A percentile compares a stretch with the other conserved stretches of the same genome.
phyloP scores from a whole-genome alignment of 495 filamentous ascomycete genomes.

The Gamarada debralockiae region DNA sequence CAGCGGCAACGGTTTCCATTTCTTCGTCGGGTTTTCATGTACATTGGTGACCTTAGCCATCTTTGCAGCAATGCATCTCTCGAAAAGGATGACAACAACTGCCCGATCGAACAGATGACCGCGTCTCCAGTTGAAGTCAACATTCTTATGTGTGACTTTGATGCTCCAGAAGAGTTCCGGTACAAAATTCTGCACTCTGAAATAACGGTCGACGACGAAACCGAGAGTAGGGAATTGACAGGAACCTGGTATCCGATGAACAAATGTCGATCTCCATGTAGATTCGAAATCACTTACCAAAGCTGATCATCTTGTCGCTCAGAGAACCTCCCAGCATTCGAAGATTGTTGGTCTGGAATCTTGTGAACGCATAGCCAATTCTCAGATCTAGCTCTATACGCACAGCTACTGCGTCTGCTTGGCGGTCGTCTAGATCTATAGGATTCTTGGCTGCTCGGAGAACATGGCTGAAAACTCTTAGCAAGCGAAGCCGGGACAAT shows the following conservation, averaged over 20 bases:
- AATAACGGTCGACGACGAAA: constrained; percentile 95
- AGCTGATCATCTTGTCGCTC: constrained; percentile 61
- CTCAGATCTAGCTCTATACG: constrained; percentile 91
- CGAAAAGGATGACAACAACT: constrained; percentile 75
- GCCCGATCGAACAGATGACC: constrained; percentile 84
- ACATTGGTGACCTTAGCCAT: constrained; percentile 77
- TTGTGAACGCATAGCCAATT: constrained; percentile 87
- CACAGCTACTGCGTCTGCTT: constrained; percentile 84
- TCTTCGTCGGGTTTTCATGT: constrained; percentile 84
- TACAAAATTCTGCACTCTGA: constrained; percentile 87
- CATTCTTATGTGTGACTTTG: constrained; percentile 74
- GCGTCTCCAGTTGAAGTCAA: constrained; percentile 81
- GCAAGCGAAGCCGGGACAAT: background rate
- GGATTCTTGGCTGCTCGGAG: constrained; percentile 77
- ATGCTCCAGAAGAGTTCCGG: constrained; percentile 92
- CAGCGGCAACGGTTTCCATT: constrained; percentile 88
- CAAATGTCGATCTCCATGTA: background rate
- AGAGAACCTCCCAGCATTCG: constrained; percentile 60
- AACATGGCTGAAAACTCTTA: constrained; percentile 57
- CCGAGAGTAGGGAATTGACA: constrained; percentile 97
- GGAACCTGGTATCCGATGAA: constrained; percentile 52
- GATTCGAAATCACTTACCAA: constrained; percentile 55
- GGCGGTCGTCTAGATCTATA: constrained; percentile 73
- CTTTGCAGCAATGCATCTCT: constrained; percentile 76
- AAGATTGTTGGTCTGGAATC: constrained; percentile 76